Evolutionary conservation across 2,329 filamentous ascomycete genomes (phyloP).

Genomic region (Pseudogymnoascus sp.): DNA sequence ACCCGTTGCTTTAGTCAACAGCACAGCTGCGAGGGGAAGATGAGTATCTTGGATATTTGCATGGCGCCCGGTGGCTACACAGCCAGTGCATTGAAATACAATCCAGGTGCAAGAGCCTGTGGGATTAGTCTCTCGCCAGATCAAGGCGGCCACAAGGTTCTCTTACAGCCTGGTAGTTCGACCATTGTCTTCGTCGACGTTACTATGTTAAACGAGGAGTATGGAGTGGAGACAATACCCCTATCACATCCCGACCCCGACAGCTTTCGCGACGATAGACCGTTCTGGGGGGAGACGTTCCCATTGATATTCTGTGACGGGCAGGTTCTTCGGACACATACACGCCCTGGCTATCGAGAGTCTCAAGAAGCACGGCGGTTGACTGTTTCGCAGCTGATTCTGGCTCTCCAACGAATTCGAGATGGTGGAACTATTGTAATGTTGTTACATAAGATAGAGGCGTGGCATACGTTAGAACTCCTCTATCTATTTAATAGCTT

Average conservation of each 20-base stretch:
- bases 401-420: slow-evolving; percentile 19
- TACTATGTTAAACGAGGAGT: slow-evolving; percentile 19
- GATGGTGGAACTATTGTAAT: slow-evolving; percentile 20
- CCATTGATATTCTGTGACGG: slow-evolving; percentile 25
- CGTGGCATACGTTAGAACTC: slow-evolving; percentile 15
- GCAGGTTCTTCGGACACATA: slow-evolving; percentile 20
- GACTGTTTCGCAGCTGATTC: slow-evolving; percentile 20
- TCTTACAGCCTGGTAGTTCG: slow-evolving; percentile 12
- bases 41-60: slow-evolving; percentile 24
- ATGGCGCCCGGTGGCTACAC: slow-evolving; percentile 22
- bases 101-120: slow-evolving; percentile 14
- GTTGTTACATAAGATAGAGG: slow-evolving; percentile 22
- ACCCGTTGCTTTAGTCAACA: slow-evolving; percentile 13
- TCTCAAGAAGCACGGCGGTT: slow-evolving; percentile 17
- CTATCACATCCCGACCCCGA: slow-evolving; percentile 13
- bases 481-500: slow-evolving; percentile 22
- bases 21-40: not conserved
- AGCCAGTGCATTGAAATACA: slow-evolving; percentile 17
- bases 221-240: slow-evolving; percentile 14
- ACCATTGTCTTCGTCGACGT: slow-evolving; percentile 16
- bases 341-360: slow-evolving; percentile 17
- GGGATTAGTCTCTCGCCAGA: slow-evolving; percentile 19
- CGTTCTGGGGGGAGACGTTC: slow-evolving; percentile 18
- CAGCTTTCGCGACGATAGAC: slow-evolving; percentile 15
- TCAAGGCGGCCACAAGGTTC: slow-evolving; percentile 20